A percentile compares a stretch with the other conserved stretches of the same genome.
phyloP scores from a whole-genome alignment of 2,329 filamentous ascomycete species.

The Stenocarpella maydis region DNA sequence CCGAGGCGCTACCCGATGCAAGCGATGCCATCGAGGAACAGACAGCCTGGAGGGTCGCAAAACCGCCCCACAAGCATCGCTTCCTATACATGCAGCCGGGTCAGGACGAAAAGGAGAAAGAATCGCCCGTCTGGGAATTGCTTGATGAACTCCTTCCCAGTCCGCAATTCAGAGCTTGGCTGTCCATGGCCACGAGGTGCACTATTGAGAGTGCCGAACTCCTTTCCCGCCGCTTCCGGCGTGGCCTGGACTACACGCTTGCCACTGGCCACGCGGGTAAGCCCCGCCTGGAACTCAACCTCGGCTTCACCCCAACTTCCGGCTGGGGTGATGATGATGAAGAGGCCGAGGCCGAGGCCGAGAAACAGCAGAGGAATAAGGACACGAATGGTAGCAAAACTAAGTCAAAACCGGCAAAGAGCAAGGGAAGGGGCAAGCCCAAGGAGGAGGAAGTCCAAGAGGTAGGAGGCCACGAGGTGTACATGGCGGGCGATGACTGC shows the following conservation, averaged over 20 bases:
- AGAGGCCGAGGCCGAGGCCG: slow-evolving; percentile 54
- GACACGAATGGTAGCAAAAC: slow-evolving; percentile 43
- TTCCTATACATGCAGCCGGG: slow-evolving; percentile 80
- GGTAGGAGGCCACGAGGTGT: slow-evolving; percentile 84
- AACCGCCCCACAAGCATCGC: slow-evolving; percentile 93
- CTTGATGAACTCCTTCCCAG: slow-evolving; percentile 86
- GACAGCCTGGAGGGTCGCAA: slow-evolving; percentile 76
- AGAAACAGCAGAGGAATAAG: slow-evolving; percentile 43
- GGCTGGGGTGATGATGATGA: slow-evolving; percentile 83
- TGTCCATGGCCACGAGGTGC: slow-evolving; percentile 82
- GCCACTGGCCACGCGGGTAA: slow-evolving; percentile 84
- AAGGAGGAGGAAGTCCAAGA: slow-evolving; percentile 52
- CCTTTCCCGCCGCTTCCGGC: slow-evolving; percentile 86
- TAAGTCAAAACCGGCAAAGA: slow-evolving; percentile 44
- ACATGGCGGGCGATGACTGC: slow-evolving; percentile 89
- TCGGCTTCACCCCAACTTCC: slow-evolving; percentile 83
- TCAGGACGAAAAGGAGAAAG: slow-evolving; percentile 48
- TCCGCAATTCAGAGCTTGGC: slow-evolving; percentile 86
- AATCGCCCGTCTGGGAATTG: slow-evolving; percentile 76
- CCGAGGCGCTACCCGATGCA: slow-evolving; percentile 52
- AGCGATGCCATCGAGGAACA: slow-evolving; percentile 65
- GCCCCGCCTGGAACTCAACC: slow-evolving; percentile 84
- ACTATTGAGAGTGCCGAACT: slow-evolving; percentile 77
- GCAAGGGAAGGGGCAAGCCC: slow-evolving; percentile 45
- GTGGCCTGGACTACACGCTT: slow-evolving; percentile 89